Evolutionary conservation across 495 filamentous ascomycete genomes (phyloP), one percentile per base, ranked within the genome.

Genomic region (Annulohypoxylon stygium): DNA sequence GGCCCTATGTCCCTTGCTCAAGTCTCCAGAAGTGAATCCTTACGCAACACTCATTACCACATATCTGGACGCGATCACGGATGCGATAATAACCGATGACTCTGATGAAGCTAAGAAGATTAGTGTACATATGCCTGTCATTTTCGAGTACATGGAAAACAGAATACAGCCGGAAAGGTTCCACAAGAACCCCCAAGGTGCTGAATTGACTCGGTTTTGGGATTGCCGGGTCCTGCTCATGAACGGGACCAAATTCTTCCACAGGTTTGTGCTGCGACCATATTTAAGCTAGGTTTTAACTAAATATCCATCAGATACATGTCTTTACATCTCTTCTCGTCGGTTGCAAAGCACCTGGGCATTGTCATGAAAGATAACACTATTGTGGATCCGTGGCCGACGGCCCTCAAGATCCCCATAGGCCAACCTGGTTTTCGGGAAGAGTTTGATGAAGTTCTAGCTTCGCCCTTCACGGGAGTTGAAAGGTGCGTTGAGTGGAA

Each of bases 401-500:
- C 70, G 36, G 47, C 67, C 16, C 45, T 83, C 55, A 83, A 82
- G 65, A 63, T 81, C 1, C 64, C 36, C 18, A 73, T 59, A 12
- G 77, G 75, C 8, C 64, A 83, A 48, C 55, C 63, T 2, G 80
- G 81, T 0, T 79, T 78, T 8, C 66, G 80, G 54, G 76, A 81
- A 45, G 82, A 83, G 55, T 78, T 80, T 66, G 61, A 74, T 9
- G 33, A 12, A 4, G 34, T 45, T 36, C n/a, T 81, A 14, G 51
- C 65, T 0, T 43, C 53, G 7, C 47, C 55, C 14, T 34, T 69
- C 4, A 60, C 57, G 0, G 71, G 77, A 1, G 76, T 69, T 26
- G 78, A 84, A 64, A 73, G 80, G 1, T 83, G 79, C 63, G 75
- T 81, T 3, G 81, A 85, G 75, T 85, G 81, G 82, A 78, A 76